These are phyloP conservation scores for Crithidia thermophila DNA, from an alignment of 208 protist genomes.

Conservation along the genomic window DNA sequence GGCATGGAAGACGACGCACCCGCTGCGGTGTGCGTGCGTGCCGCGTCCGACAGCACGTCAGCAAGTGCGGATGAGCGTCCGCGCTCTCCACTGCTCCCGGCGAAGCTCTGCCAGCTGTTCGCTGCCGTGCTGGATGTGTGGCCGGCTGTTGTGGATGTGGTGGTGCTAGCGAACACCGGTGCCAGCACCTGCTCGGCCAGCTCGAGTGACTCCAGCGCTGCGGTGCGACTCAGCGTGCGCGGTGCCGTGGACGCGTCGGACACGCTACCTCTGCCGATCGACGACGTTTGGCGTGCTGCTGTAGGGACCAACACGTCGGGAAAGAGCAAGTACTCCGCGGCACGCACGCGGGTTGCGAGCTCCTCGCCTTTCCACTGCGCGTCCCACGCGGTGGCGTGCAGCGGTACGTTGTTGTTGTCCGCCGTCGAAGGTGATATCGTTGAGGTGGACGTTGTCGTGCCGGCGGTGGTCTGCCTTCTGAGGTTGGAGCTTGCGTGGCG, in stretches of 20 bases:
- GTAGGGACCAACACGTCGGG: not conserved
- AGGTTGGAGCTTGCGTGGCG: not conserved
- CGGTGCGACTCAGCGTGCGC: slow-evolving; percentile 21
- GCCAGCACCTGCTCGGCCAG: slow-evolving; percentile 57
- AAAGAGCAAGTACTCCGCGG: slow-evolving; percentile 49
- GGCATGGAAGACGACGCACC: not conserved
- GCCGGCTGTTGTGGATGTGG: slow-evolving; percentile 10
- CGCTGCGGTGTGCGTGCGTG: not conserved
- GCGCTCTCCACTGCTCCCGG: no score
- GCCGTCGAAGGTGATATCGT: not conserved
- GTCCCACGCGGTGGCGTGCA: slow-evolving; percentile 29
- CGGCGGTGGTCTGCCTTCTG: not conserved
- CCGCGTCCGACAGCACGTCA: not conserved
- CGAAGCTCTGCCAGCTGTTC: no score
- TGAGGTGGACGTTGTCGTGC: not conserved
- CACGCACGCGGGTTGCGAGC: slow-evolving; percentile 47
- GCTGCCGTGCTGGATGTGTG: no score
- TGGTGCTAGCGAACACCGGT: slow-evolving; percentile 41
- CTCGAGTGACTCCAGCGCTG: slow-evolving; percentile 36
- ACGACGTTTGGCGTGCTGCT: not conserved
- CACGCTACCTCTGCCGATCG: not conserved
- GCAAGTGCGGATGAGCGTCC: not conserved
- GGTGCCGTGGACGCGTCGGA: not conserved
- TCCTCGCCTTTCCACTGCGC: slow-evolving; percentile 51
- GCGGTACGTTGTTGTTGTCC: no score